Evolutionary conservation across 257 asterid species (phyloP).

Genomic region (Salvia hispanica): DNA sequence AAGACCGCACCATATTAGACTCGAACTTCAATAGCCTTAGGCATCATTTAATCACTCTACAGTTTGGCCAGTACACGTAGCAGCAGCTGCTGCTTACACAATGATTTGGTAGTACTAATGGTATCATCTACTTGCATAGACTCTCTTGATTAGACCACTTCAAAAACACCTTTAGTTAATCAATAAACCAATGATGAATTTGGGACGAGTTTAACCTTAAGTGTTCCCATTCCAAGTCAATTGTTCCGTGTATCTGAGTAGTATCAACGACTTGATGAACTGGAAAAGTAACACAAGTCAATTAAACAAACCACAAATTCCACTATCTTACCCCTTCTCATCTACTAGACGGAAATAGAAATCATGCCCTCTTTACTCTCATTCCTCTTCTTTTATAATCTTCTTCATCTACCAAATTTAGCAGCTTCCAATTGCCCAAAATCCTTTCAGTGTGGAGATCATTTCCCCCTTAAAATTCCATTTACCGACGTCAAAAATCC

Average conservation of each 20-base stretch:
- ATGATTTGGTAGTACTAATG: no score
- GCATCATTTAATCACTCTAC: no score
- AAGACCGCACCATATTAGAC: neutral
- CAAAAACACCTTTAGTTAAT: neutral
- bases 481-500: neutral
- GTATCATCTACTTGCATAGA: no score
- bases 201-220: neutral
- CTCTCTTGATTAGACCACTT: neutral
- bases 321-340: no score
- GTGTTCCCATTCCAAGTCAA: conserved; percentile 1
- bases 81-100: no score
- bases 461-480: neutral
- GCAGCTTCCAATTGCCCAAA: conserved; percentile 1
- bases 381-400: neutral
- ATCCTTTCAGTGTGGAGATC: conserved; percentile 10
- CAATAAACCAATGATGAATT: no score
- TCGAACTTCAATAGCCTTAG: neutral
- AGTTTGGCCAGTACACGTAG: no score
- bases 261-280: neutral
- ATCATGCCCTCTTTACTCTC: neutral
- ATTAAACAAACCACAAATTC: no score
- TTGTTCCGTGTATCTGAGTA: neutral
- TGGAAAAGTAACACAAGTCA: no score
- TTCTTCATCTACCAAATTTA: conserved; percentile 8
- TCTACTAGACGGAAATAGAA: neutral